A percentile compares a stretch with the other conserved stretches of the same genome.
Conservation (phyloP, 2,329 filamentous ascomycete species). For the Apiospora kogelbergensis region DNA sequence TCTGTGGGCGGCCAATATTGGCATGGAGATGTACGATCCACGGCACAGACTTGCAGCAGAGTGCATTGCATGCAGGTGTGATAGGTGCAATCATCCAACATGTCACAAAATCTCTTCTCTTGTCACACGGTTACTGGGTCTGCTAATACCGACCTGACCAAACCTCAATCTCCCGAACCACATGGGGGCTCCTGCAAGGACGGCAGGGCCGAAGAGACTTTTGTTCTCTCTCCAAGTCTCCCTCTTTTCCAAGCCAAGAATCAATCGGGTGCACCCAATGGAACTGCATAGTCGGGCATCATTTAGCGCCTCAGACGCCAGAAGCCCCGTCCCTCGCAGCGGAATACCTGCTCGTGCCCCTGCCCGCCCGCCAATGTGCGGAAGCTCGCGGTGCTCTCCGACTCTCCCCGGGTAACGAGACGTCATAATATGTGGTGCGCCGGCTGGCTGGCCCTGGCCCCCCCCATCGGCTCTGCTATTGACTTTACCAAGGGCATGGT, state of each 20-base stretch:
- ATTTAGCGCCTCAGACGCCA: not conserved
- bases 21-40: not conserved
- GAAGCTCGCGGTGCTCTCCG: not conserved
- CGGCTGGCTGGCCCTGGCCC: too few relatives aligned
- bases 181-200: not conserved
- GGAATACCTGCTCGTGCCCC: not conserved
- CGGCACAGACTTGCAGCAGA: not conserved
- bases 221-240: not conserved
- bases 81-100: not conserved
- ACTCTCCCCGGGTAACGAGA: not conserved
- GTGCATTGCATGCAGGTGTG: not conserved
- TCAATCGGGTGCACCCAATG: not conserved
- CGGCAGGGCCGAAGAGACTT: not conserved
- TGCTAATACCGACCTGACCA: not conserved
- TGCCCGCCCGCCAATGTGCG: not conserved
- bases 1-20: not conserved
- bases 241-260: not conserved
- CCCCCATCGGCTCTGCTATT: not conserved
- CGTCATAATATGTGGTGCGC: constrained; percentile 4
- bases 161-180: not conserved
- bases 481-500: not conserved
- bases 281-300: not conserved
- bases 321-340: not conserved
- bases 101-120: not conserved
- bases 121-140: not conserved